Percentiles rank a stretch among this genome's conserved stretches.
Conservation (phyloP, 129 eudicot genomes). For the sunflower (Helianthus annuus) region HanXRQr2.0-SUNRISE NC_035433.2:131411113-131411612, state of each 20-base stretch:
- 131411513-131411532: slow-evolving; percentile 61
- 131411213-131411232: slow-evolving; percentile 28
- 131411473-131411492: slow-evolving; percentile 17
- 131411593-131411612: slow-evolving; percentile 65
- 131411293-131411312: slow-evolving; percentile 92
- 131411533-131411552: slow-evolving; percentile 71
- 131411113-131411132: slow-evolving; percentile 53
- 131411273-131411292: slow-evolving; percentile 73
- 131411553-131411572: slow-evolving; percentile 56
- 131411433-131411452: slow-evolving; percentile 53
- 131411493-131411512: slow-evolving; percentile 30
- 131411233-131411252: slow-evolving; percentile 12
- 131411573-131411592: slow-evolving; percentile 70
- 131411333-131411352: slow-evolving; percentile 4
- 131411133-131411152: slow-evolving; percentile 44
- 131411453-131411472: slow-evolving; percentile 40
- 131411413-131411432: slow-evolving; percentile 35
- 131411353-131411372: slow-evolving; percentile 15
- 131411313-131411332: slow-evolving; percentile 51
- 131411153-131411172: slow-evolving; percentile 34
- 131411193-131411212: slow-evolving; percentile 58
- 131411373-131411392: slow-evolving; percentile 42
- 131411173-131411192: slow-evolving; percentile 71
- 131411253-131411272: slow-evolving; percentile 12
- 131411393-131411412: slow-evolving; percentile 61